Evolutionary conservation across 192 early-diverging fungal species (phyloP).

Genomic region (Coemansia sp.): DNA sequence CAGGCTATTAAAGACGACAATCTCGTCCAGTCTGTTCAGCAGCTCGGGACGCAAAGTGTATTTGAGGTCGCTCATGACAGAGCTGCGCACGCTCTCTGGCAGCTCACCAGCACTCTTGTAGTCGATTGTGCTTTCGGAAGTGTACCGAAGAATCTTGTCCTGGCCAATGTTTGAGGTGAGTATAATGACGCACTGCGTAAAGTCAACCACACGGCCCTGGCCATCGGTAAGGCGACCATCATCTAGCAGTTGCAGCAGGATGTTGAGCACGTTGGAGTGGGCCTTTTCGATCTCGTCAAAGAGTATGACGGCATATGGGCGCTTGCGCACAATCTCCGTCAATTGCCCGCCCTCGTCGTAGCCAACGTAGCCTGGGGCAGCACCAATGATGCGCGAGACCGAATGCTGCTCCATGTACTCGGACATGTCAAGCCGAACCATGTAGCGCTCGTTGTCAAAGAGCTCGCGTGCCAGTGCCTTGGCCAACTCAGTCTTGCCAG

Average conservation of each 20-base stretch:
- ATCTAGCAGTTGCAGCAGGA: constrained; percentile 83
- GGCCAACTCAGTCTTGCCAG: constrained; percentile 87
- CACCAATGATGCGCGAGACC: constrained; percentile 88
- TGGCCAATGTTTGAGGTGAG: constrained; percentile 91
- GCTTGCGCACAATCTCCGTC: constrained; percentile 88
- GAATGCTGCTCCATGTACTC: constrained; percentile 95
- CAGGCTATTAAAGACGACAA: constrained; percentile 82
- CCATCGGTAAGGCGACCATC: constrained; percentile 95
- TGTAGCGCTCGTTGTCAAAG: constrained; percentile 94
- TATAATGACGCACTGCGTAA: constrained; percentile 94
- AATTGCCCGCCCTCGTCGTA: constrained; percentile 95
- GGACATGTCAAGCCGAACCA: constrained; percentile 98
- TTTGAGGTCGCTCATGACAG: constrained; percentile 82
- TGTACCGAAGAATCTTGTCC: constrained; percentile 54
- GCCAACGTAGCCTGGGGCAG: constrained; percentile 96
- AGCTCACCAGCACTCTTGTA: constrained; percentile 31
- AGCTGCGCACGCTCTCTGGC: constrained; percentile 45
- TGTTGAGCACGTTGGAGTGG: constrained; percentile 76
- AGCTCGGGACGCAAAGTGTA: constrained; percentile 88
- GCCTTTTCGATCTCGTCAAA: constrained; percentile 99
- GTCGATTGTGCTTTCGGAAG: constrained; percentile 21
- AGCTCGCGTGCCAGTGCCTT: constrained; percentile 82
- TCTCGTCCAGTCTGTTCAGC: constrained; percentile 94
- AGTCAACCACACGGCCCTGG: constrained; percentile 89
- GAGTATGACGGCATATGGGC: constrained; percentile 90